A percentile compares a stretch with the other conserved stretches of the same genome.
Evolutionary conservation across 441 rosid genomes (phyloP).

Genomic region (Euphorbia celastroides): DNA sequence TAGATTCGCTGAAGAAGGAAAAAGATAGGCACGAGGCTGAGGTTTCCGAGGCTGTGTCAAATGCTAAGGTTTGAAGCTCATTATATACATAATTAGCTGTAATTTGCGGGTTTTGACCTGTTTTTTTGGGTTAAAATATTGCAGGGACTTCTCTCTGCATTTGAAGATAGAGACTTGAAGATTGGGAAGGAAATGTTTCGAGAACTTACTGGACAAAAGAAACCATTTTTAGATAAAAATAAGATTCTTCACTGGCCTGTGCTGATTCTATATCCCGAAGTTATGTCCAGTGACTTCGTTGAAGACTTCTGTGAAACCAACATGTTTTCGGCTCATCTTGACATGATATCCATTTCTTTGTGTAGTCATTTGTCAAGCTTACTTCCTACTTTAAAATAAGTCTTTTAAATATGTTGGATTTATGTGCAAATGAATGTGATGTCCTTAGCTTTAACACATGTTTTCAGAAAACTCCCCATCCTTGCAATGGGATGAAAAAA

Average conservation of each 20-base stretch:
- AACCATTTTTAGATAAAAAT: conserved; percentile 64
- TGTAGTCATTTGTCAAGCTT: neutral
- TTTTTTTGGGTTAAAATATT: conserved; percentile 14
- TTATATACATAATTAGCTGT: neutral
- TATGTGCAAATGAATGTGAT: conserved; percentile 10
- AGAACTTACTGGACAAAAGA: conserved; percentile 73
- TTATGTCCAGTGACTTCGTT: conserved; percentile 86
- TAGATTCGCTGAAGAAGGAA: conserved; percentile 53
- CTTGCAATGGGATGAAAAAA: conserved; percentile 74
- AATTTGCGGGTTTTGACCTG: conserved; percentile 2
- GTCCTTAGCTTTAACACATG: conserved; percentile 70
- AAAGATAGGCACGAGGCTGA: conserved; percentile 46
- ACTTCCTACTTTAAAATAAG: neutral
- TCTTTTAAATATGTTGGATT: conserved; percentile 2
- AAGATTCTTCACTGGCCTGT: conserved; percentile 89
- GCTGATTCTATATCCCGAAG: conserved; percentile 83
- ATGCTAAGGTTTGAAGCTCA: conserved; percentile 62
- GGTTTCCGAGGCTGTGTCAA: conserved; percentile 48
- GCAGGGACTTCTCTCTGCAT: conserved; percentile 63
- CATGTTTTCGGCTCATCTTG: conserved; percentile 76
- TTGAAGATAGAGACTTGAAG: conserved; percentile 66
- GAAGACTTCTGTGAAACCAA: conserved; percentile 89
- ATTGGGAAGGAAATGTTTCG: conserved; percentile 66
- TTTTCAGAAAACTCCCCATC: conserved; percentile 70
- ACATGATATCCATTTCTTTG: conserved; percentile 68